Evolutionary conservation across 2,329 filamentous ascomycete genomes (phyloP), one percentile per base, ranked within the genome.

Genomic region (Biscogniauxia sp.): DNA sequence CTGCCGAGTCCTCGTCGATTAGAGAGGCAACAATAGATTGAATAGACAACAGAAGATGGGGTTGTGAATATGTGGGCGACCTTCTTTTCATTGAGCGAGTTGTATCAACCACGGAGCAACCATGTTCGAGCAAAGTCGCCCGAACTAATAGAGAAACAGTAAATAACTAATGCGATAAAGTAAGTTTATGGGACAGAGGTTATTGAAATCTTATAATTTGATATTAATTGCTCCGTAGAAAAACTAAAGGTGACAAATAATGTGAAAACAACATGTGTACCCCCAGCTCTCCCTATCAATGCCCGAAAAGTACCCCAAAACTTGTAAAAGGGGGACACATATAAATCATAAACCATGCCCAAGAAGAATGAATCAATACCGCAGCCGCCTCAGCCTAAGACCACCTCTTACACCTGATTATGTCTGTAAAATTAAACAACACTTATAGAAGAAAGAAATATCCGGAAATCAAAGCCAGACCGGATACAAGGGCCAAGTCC

Each of bases 371-470:
- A 67, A 55, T 45, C 20, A 20, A 55, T 37, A 53, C 41, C 9
- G 59, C 15, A 20, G 13, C 57, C n/a, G 56, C 15, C 37, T 13
- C 45, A 55, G 54, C 13, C 41, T 6, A 28, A 51, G 50, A 55
- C 51, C 23, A 59, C 60, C 32, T 7, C 9, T 53, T 45, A 61
- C 26, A 23, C 15, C 7, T 50, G 45, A 58, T 51, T 53, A 53
- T 23, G 20, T 37, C n/a, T 23, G 19, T 20, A 37, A 52, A 50
- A 64, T 20, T 52, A 58, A 64, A 58, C 53, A 32, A 41, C 28
- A 26, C n/a, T 68, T 64, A 70, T 63, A 71, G 69, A 37, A 71
- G 61, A 58, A 70, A 59, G 62, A 73, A 66, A 25, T 68, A 69
- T 5, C 65, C 72, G 17, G 65, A 69, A 9, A 70, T 60, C 51